phyloP scores from a whole-genome alignment of 306 rosid genomes.

The Fragaria iinumae region DNA sequence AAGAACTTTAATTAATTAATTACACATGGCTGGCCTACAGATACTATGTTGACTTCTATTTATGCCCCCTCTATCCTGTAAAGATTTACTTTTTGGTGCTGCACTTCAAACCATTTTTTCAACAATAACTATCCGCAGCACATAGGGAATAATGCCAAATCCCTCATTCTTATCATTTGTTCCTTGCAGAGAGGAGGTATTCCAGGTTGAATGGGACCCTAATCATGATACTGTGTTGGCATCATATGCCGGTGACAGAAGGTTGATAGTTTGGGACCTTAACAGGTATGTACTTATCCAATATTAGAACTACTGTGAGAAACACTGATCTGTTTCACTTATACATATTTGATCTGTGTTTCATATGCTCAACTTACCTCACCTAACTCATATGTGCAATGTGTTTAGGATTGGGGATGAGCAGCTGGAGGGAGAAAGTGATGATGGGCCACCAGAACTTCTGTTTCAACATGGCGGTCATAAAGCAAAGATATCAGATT shows the following conservation, averaged over 20 bases:
- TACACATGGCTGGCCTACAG: not conserved
- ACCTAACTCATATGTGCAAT: not conserved
- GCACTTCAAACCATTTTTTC: not conserved
- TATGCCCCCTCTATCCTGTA: not conserved
- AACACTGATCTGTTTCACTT: conserved; percentile 7
- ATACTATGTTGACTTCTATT: not conserved
- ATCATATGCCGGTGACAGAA: conserved; percentile 80
- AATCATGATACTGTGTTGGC: conserved; percentile 84
- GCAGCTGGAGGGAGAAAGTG: conserved; percentile 78
- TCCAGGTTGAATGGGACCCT: conserved; percentile 99
- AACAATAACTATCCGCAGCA: not conserved
- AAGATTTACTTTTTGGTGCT: not conserved
- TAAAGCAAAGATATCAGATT: conserved; percentile 86
- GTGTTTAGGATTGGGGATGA: conserved; percentile 76
- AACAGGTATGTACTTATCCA: conserved; percentile 50
- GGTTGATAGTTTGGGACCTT: conserved; percentile 96
- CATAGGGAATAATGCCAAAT: not conserved
- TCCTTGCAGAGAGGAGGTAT: conserved; percentile 76
- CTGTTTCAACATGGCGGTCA: conserved; percentile 89
- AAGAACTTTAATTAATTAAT: not conserved
- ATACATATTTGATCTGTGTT: not conserved
- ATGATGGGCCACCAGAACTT: conserved; percentile 90
- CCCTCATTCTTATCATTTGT: conserved; percentile 7
- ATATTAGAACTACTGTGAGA: not conserved
- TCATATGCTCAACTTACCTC: not conserved